A percentile compares a stretch with the other conserved stretches of the same genome.
Evolutionary conservation across 2,329 filamentous ascomycete genomes (phyloP).

Genomic region (Penicillium olsonii): DNA sequence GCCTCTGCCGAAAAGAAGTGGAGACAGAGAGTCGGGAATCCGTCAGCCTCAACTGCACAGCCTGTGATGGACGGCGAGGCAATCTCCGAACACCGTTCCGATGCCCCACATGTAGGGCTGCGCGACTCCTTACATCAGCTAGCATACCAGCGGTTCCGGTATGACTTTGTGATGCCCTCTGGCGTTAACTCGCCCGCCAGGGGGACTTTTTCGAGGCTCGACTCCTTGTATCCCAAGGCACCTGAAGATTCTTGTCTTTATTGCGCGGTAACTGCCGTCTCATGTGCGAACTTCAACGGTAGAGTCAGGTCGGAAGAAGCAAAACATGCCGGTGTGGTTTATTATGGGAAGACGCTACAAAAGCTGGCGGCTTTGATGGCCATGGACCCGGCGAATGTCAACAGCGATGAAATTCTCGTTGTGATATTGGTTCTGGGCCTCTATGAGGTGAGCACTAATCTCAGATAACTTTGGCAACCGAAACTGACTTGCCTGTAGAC

Average conservation of each 20-base stretch:
- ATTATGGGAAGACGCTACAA: conserved; percentile 13
- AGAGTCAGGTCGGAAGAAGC: conserved; percentile 11
- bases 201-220: background rate
- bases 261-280: conserved; percentile 10
- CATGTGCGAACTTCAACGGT: conserved; percentile 13
- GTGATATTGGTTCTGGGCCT: conserved; percentile 13
- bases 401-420: conserved; percentile 9
- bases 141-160: conserved; percentile 13
- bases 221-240: background rate
- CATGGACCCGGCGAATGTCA: conserved; percentile 3
- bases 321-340: conserved; percentile 3
- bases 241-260: conserved; percentile 8
- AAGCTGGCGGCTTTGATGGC: conserved; percentile 8
- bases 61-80: background rate
- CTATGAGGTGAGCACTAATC: conserved; percentile 13
- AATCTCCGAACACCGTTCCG: background rate
- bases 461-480: background rate
- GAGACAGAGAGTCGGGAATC: conserved; percentile 11
- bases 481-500: conserved; percentile 6
- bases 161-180: conserved; percentile 13
- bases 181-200: background rate
- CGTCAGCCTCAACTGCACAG: background rate
- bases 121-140: conserved; percentile 2
- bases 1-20: conserved; percentile 9
- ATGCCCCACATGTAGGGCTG: background rate